phyloP scores from a whole-genome alignment of 2,329 filamentous ascomycete species.

The Cercospora sesami region DNA sequence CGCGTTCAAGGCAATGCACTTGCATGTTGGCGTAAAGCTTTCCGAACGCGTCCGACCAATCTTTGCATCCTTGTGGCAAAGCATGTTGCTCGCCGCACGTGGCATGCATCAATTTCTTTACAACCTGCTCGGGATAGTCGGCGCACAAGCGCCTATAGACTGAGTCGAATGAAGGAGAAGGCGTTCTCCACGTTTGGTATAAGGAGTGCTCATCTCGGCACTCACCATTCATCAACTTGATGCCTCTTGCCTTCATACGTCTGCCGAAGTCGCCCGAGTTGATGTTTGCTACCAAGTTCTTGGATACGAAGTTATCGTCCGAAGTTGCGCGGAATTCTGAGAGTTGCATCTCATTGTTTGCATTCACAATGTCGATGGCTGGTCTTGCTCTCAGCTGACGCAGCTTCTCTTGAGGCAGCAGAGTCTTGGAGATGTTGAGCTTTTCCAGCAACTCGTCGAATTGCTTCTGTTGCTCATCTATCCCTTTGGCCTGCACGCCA shows the following conservation, averaged over 20 bases:
- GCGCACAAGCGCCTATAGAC: slow-evolving; percentile 52
- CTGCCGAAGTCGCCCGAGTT: slow-evolving; percentile 52
- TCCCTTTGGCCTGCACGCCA: slow-evolving; percentile 56
- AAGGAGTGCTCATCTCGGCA: slow-evolving; percentile 55
- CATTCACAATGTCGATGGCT: slow-evolving; percentile 45
- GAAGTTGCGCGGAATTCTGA: slow-evolving; percentile 58
- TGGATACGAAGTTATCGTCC: slow-evolving; percentile 51
- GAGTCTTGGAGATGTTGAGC: slow-evolving; percentile 46
- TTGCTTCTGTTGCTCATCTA: slow-evolving; percentile 51
- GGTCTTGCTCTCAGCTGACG: slow-evolving; percentile 46
- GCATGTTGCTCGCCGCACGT: slow-evolving; percentile 45
- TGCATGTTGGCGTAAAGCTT: slow-evolving; percentile 59
- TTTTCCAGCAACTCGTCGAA: slow-evolving; percentile 52
- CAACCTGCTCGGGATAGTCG: slow-evolving; percentile 52
- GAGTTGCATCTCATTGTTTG: slow-evolving; percentile 46
- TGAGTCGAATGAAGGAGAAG: slow-evolving; percentile 44
- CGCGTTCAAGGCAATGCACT: slow-evolving; percentile 55
- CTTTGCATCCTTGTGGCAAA: slow-evolving; percentile 43
- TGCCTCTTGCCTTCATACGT: slow-evolving; percentile 46
- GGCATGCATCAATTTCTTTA: slow-evolving; percentile 46
- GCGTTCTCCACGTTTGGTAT: slow-evolving; percentile 55
- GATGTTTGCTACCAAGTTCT: slow-evolving; percentile 48
- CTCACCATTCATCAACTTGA: slow-evolving; percentile 57
- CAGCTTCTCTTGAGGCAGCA: slow-evolving; percentile 49
- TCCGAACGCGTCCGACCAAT: slow-evolving; percentile 57